Evolutionary conservation across 2,329 filamentous ascomycete species (phyloP).

Genomic region (Exophiala spinifera): DNA sequence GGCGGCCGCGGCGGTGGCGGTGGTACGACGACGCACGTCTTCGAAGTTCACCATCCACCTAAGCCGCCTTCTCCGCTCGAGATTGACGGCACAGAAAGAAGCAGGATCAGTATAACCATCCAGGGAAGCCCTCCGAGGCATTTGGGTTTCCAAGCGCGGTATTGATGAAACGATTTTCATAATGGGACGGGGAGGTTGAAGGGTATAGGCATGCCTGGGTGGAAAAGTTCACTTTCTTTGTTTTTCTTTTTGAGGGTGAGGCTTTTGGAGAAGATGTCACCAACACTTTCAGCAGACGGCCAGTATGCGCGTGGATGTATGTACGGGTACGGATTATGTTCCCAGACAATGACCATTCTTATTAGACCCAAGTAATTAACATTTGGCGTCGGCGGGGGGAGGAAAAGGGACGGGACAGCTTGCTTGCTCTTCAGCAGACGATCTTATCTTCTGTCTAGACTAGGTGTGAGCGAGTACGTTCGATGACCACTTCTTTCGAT

Average conservation of each 20-base stretch:
- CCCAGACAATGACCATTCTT: not conserved
- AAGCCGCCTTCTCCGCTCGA: constrained; percentile 21
- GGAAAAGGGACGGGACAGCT: not conserved
- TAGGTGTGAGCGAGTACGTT: too few species aligned
- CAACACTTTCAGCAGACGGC: too few species aligned
- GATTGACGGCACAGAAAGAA: constrained; percentile 23
- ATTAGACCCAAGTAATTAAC: not conserved
- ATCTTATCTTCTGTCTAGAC: not conserved
- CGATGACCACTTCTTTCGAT: too few species aligned
- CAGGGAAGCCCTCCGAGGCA: constrained; percentile 17
- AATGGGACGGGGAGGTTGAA: not conserved
- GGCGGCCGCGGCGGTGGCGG: not conserved
- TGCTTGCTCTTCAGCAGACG: not conserved
- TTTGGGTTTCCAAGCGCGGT: constrained; percentile 18
- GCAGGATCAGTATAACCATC: constrained; percentile 21
- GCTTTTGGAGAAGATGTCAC: not conserved
- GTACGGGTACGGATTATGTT: too few species aligned
- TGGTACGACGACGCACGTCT: constrained; percentile 3
- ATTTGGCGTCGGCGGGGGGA: not conserved
- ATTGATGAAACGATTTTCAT: constrained; percentile 1
- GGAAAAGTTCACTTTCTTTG: too few species aligned
- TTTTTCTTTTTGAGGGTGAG: too few species aligned
- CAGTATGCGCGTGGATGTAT: too few species aligned
- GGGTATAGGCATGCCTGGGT: too few species aligned
- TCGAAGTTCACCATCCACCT: constrained; percentile 10